Evolutionary conservation across 805 yeast genomes (phyloP).

Genomic region (Soucietia sequanensis): DNA sequence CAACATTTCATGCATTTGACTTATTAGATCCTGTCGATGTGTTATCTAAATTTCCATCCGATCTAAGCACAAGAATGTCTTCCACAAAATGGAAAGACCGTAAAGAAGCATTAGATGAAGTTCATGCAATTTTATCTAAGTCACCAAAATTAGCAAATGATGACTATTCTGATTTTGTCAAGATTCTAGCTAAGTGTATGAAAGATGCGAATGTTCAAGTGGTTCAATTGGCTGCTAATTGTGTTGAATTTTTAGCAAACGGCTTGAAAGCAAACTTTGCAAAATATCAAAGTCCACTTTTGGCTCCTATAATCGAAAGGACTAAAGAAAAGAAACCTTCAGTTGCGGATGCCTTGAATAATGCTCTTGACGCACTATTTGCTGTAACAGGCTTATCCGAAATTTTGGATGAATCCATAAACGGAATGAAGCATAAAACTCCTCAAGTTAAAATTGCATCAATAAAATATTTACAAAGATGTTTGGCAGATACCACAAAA

Average conservation of each 20-base stretch:
- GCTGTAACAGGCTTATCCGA: constrained; percentile 48
- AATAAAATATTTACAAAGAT: constrained; percentile 61
- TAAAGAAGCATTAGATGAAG: constrained; percentile 76
- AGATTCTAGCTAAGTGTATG: constrained; percentile 64
- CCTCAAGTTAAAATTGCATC: constrained; percentile 79
- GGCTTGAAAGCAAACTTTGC: constrained; percentile 63
- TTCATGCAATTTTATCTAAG: constrained; percentile 46
- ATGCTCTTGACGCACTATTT: constrained; percentile 66
- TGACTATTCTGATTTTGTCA: constrained; percentile 66
- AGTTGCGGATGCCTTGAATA: constrained; percentile 68
- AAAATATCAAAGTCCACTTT: constrained; percentile 50
- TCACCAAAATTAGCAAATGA: constrained; percentile 56
- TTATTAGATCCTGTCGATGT: constrained; percentile 70
- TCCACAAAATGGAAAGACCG: constrained; percentile 90
- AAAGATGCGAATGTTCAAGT: constrained; percentile 90
- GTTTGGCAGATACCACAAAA: constrained; percentile 50
- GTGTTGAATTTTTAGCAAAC: constrained; percentile 56
- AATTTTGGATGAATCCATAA: constrained; percentile 57
- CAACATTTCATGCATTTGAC: constrained; percentile 62
- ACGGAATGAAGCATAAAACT: constrained; percentile 68
- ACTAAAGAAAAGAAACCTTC: constrained; percentile 83
- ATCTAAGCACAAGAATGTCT: constrained; percentile 51
- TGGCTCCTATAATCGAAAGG: constrained; percentile 71
- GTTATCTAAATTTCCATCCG: constrained; percentile 61
- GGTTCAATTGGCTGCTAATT: constrained; percentile 73